Base-by-base conservation (phyloP, 1,284 basidiomycete species). In the Taiwanofungus camphoratus region DNA sequence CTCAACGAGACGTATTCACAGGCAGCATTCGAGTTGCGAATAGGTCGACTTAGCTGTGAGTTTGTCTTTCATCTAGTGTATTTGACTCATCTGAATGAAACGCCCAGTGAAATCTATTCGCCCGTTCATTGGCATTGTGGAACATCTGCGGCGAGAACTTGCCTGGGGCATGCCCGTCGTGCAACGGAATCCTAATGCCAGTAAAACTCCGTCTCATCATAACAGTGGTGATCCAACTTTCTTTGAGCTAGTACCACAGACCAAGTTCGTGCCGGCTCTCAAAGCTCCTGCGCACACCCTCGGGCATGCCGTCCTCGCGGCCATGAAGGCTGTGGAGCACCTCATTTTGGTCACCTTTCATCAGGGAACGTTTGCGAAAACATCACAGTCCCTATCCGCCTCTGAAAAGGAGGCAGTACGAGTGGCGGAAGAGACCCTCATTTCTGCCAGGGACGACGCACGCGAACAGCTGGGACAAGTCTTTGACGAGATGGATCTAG, bases 61-160 rank as follows among this genome's bases (percentile, higher is more conserved):
- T 44, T 24, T 26, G 15, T 15, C 31, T 7, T 23, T 32, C 19
- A 11, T 15, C 5, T 43, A 27, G 26, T 27, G 7, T 27, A 15
- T 15, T 4, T 31, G 13, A 30, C 36, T 44, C 18, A 44, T 33
- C 39, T 35, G 9, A 33, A n/a, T 23, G 38, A 9, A 18, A 3
- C 23, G 4, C 26, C 4, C 48, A 74, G 73, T 75, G 6, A 66
- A 70, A 44, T 63, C 65, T 8, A 63, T 75, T 13, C 68, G 70
- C 35, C 71, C 71, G 3, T 60, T 75, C 23, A 65, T 74, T 18
- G 63, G 62, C 12, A 69, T 60, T 13, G 57, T 66, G 5, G 66
- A 74, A 53, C 71, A 74, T 47, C 49, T 73, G 7, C 63, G 74
- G 12, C 64, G 71, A 22, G 71, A 73, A 45, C 54, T 76, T 6